phyloP scores from a whole-genome alignment of 768 basidiomycete genomes.

The Lentinula sp. region DNA sequence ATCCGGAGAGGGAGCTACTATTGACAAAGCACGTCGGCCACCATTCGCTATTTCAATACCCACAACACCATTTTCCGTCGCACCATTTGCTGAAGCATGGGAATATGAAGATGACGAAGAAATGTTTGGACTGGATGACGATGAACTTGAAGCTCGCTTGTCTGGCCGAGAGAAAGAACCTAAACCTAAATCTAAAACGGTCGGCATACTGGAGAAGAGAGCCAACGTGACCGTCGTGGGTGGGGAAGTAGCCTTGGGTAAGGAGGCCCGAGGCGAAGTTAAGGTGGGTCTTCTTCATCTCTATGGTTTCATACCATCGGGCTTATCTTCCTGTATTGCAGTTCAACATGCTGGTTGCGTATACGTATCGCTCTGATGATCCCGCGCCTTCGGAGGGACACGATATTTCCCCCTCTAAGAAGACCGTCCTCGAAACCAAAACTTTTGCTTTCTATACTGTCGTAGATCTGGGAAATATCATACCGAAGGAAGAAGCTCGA shows the following conservation, averaged over 20 bases:
- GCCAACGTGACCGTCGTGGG: conserved; percentile 87
- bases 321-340: conserved; percentile 22
- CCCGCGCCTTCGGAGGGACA: conserved; percentile 60
- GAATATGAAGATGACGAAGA: conserved; percentile 97
- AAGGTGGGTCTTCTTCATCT: conserved; percentile 47
- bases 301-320: background rate
- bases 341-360: conserved; percentile 94
- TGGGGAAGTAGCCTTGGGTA: conserved; percentile 82
- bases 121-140: conserved; percentile 61
- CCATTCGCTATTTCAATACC: conserved; percentile 82
- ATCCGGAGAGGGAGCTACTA: conserved; percentile 26
- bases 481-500: conserved; percentile 49
- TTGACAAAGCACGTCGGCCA: conserved; percentile 57
- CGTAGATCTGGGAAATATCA: conserved; percentile 70
- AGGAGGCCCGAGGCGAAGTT: conserved; percentile 69
- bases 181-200: conserved; percentile 45
- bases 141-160: conserved; percentile 23
- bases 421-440: conserved; percentile 60
- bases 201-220: conserved; percentile 82
- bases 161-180: conserved; percentile 41
- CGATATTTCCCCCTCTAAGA: conserved; percentile 36
- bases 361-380: conserved; percentile 92
- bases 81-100: conserved; percentile 95
- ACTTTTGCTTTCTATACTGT: conserved; percentile 88
- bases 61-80: conserved; percentile 70